Evolutionary conservation across 768 basidiomycete genomes (phyloP), one percentile per base, ranked within the genome.

Genomic region (Lactarius indigo): DNA sequence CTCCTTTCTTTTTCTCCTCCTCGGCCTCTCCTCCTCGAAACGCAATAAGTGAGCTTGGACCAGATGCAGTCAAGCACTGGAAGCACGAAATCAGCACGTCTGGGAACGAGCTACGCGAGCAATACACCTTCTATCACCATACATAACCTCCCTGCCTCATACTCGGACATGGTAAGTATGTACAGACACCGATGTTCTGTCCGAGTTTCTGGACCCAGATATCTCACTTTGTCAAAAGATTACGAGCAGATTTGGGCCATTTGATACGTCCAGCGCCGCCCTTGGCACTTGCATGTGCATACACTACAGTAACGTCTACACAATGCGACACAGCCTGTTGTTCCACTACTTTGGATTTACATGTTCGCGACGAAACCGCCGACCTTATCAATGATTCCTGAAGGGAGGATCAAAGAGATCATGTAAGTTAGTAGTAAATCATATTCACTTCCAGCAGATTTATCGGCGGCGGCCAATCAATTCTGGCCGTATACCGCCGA

Each of bases 401-500:
- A 56, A 33, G 3, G 55, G 55, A 56, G 30, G 55, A 56, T 30
- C 30, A 56, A 56, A 56, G 31, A 50, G 44, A 52, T 52, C 26
- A 52, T 52, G 26, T 52, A 52, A 52, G 50, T 26, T 23, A 52
- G 50, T 23, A 50, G 47, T 52, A 52, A 52, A 52, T 52, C 50
- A 26, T 52, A 52, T 52, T 52, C 26, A 17, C 23, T 6, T 13
- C 23, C 26, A 13, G 13, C 20, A n/a, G 28, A 63, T 55, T 28
- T 23, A 61, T 52, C 47, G n/a, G 60, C 61, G 61, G 54, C 61
- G 30, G 50, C 56, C 54, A 63, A 42, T 63, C 61, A 30, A 33
- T 17, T 39, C 31, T 41, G 54, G 52, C 61, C 61, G 12, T 17
- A 39, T 41, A 42, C 52, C 30, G 37, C 61, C 54, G 30, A 41